Evolutionary conservation across 2,329 filamentous ascomycete genomes (phyloP).

Genomic region (Camillea tinctor): DNA sequence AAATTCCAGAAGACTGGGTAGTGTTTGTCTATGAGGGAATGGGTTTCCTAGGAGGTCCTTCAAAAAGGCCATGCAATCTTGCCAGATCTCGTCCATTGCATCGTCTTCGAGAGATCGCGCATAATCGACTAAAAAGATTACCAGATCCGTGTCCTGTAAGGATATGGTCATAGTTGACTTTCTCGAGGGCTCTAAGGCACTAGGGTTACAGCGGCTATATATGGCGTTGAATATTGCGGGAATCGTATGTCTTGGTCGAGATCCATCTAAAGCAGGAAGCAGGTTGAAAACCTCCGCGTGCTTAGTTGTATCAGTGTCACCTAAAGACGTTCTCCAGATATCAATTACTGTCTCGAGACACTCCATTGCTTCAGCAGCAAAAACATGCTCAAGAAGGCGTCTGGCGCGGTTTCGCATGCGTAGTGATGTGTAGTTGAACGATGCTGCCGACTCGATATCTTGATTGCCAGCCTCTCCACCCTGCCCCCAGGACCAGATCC

Average conservation of each 20-base stretch:
- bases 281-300: constrained; percentile 75
- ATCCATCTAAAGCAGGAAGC: constrained; percentile 86
- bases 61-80: constrained; percentile 87
- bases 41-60: constrained; percentile 89
- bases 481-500: constrained; percentile 92
- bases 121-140: constrained; percentile 88
- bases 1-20: constrained; percentile 85
- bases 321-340: constrained; percentile 66
- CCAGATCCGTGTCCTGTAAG: constrained; percentile 78
- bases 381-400: constrained; percentile 86
- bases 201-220: constrained; percentile 88
- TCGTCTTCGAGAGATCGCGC: constrained; percentile 89
- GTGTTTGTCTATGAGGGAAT: constrained; percentile 87
- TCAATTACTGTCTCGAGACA: constrained; percentile 89
- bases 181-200: constrained; percentile 71
- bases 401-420: constrained; percentile 88
- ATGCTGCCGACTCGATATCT: constrained; percentile 70
- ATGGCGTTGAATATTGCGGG: constrained; percentile 95
- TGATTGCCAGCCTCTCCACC: constrained; percentile 56
- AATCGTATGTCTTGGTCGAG: constrained; percentile 85
- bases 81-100: constrained; percentile 97
- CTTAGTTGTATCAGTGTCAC: constrained; percentile 46
- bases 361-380: constrained; percentile 87
- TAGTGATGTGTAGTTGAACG: constrained; percentile 86
- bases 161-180: constrained; percentile 88